Base-by-base conservation (phyloP, 1,284 basidiomycete genomes). In the Irpex rosettiformis region DNA sequence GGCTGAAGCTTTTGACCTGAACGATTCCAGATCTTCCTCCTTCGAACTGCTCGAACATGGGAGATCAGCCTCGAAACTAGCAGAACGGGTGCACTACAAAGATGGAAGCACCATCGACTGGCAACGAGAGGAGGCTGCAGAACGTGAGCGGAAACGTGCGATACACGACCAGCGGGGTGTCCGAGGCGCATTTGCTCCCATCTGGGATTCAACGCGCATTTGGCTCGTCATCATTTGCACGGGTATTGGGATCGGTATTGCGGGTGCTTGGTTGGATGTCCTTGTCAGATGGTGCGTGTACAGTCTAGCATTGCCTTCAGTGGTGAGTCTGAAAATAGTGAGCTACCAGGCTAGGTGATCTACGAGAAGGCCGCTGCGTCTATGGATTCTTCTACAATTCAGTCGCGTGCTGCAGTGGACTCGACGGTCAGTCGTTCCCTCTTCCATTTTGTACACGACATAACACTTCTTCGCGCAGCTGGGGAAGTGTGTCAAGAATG, bases 321-420 rank as follows among this genome's bases (percentile, higher is more conserved):
- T 21, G 51, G 28, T 18, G 6, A 30, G 8, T 18, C 8, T n/a
- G 10, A 13, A 16, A 24, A 16, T 25, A 18, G 40, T 18, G 22
- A 27, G 4, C 16, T 13, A 53, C 22, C 58, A 88, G 86, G 86
- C 72, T 92, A 57, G 82, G 81, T 45, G 89, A 91, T 66, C 68
- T 92, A 33, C 77, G 86, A 16, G 83, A 86, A 69, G 89, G 89
- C 11, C 78, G 82, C 16, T 92, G 89, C 66, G 72, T 79, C 10
- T 84, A 85, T 63, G 86, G 85, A 3, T 85, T 91, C 73, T 85
- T 89, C 72, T 88, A 89, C 71, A 89, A 88, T 64, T 82, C 86
- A 67, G 82, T 84, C 29, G 75, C 84, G 16, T 92, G 89, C 65
- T 91, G 89, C 71, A 84, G 81, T 61, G 88, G 87, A n/a, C 68